phyloP scores from a whole-genome alignment of 2,329 filamentous ascomycete genomes.

The Tolypocladium paradoxum region DNA sequence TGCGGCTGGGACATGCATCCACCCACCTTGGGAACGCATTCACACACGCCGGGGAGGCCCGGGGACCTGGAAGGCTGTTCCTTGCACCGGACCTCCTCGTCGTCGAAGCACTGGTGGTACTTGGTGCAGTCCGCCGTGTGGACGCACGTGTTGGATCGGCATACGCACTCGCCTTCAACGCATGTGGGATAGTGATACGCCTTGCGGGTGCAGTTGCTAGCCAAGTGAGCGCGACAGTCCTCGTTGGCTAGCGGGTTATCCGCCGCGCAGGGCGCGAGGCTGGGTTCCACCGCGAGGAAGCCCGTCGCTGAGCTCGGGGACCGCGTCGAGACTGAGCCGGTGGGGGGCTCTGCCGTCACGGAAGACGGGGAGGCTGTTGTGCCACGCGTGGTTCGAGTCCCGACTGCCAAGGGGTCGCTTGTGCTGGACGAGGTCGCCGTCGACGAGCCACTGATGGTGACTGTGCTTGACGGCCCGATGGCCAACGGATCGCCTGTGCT shows the following conservation, averaged over 20 bases:
- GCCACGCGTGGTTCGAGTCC: neutral
- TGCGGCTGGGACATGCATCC: slow-evolving; percentile 1
- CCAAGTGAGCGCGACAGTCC: slow-evolving; percentile 7
- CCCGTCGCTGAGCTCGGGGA: neutral
- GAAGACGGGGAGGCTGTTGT: too few relatives aligned
- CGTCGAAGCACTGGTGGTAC: slow-evolving; percentile 3
- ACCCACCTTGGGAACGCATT: neutral
- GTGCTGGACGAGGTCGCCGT: neutral
- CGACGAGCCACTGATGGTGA: neutral
- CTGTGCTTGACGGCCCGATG: neutral
- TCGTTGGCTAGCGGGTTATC: neutral
- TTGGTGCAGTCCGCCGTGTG: neutral
- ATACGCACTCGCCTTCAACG: slow-evolving; percentile 3
- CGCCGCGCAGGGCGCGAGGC: neutral
- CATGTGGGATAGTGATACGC: slow-evolving; percentile 3
- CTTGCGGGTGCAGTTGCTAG: slow-evolving; percentile 1
- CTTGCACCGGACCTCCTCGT: slow-evolving; percentile 3
- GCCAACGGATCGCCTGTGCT: neutral
- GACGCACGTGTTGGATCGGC: slow-evolving; percentile 3
- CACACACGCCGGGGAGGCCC: slow-evolving; percentile 1
- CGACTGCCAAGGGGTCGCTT: neutral
- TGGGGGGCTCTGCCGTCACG: too few relatives aligned
- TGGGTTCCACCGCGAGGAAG: too few relatives aligned
- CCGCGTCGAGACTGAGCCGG: neutral
- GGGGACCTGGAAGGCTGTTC: neutral